Percentiles rank a stretch among this genome's conserved stretches.
Evolutionary conservation across 139 green algal genomes (phyloP).

Genomic region (Volvox africanus): DNA sequence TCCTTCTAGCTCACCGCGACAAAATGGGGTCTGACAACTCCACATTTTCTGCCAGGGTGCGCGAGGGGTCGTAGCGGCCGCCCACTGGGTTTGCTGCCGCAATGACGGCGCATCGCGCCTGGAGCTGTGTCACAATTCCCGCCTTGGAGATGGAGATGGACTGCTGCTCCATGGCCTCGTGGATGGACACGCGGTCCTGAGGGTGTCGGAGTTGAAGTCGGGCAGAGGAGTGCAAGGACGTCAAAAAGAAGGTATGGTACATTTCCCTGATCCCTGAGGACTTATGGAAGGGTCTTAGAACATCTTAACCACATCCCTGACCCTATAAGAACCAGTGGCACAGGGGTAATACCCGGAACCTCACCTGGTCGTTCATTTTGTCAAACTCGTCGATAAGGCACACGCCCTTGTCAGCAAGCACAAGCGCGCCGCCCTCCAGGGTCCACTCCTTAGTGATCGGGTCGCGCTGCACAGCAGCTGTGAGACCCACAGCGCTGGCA

Average conservation of each 20-base stretch:
- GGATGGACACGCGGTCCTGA: constrained; percentile 83
- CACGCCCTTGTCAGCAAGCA: constrained; percentile 97
- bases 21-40: constrained; percentile 98
- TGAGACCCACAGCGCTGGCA: constrained; percentile 96
- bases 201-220: neutral
- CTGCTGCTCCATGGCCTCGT: constrained; percentile 99
- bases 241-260: too few relatives aligned
- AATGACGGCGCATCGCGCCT: constrained; percentile 94
- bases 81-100: constrained; percentile 97
- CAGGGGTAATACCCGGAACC: constrained; percentile 31
- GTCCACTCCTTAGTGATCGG: constrained; percentile 96
- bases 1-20: constrained; percentile 77
- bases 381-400: constrained; percentile 99
- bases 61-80: constrained; percentile 94
- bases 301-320: too few relatives aligned
- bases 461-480: constrained; percentile 95
- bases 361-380: constrained; percentile 99
- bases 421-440: constrained; percentile 97
- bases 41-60: constrained; percentile 82
- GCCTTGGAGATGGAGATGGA: constrained; percentile 99
- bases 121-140: constrained; percentile 89
- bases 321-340: too few relatives aligned
- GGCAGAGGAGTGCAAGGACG: neutral
- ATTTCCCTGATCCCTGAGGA: too few relatives aligned
- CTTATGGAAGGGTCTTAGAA: too few relatives aligned